phyloP scores from a whole-genome alignment of 2,329 filamentous ascomycete species.

The Fonsecaea nubica region DNA sequence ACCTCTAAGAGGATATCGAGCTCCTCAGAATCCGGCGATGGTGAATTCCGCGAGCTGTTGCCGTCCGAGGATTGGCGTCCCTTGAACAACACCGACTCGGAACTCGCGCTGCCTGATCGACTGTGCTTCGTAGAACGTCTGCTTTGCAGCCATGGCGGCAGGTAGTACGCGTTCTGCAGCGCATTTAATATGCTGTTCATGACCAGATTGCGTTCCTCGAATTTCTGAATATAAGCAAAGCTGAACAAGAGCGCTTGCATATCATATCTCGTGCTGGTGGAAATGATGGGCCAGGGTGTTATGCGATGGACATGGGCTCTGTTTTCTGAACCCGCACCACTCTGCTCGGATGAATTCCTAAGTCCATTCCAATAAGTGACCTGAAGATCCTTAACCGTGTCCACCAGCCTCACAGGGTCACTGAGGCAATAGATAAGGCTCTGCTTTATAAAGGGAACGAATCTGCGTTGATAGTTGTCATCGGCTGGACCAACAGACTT shows the following conservation, averaged over 20 bases:
- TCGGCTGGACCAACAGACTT: slow-evolving; percentile 1
- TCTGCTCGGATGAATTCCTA: background rate
- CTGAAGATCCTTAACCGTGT: slow-evolving; percentile 46
- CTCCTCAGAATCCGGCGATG: background rate
- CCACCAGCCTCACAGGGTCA: slow-evolving; percentile 49
- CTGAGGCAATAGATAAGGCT: slow-evolving; percentile 54
- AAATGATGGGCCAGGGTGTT: slow-evolving; percentile 10
- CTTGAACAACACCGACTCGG: slow-evolving; percentile 10
- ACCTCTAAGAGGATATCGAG: background rate
- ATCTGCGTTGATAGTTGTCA: slow-evolving; percentile 10
- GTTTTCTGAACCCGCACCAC: background rate
- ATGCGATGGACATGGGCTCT: background rate
- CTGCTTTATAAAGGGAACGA: slow-evolving; percentile 51
- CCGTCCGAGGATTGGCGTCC: slow-evolving; percentile 8
- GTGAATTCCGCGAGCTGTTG: background rate
- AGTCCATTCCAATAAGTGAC: slow-evolving; percentile 10
- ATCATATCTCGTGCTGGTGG: slow-evolving; percentile 19
- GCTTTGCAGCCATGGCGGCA: slow-evolving; percentile 21
- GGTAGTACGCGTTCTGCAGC: slow-evolving; percentile 30
- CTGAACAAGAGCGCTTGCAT: slow-evolving; percentile 26
- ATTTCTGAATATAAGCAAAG: slow-evolving; percentile 27
- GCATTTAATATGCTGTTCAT: slow-evolving; percentile 29
- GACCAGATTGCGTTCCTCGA: slow-evolving; percentile 28
- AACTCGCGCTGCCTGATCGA: slow-evolving; percentile 20
- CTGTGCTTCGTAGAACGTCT: slow-evolving; percentile 18